phyloP scores from a whole-genome alignment of 441 rosid genomes.

The Populus tomentosa region DNA sequence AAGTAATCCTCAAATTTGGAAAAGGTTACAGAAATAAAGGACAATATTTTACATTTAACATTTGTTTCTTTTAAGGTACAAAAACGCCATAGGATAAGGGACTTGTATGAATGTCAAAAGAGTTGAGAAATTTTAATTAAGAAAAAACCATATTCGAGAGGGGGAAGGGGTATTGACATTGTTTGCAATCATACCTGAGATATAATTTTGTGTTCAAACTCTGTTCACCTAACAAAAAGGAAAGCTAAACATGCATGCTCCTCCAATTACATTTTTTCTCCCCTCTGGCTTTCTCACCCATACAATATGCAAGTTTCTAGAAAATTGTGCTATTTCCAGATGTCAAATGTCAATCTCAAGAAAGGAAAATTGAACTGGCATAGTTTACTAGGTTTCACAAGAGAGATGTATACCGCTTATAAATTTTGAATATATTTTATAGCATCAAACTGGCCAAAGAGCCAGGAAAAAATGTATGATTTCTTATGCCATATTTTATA shows the following conservation, averaged over 20 bases:
- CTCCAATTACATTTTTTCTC: background rate
- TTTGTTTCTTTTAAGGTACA: too few species aligned
- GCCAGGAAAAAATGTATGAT: background rate
- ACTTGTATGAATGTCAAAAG: background rate
- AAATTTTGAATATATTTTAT: background rate
- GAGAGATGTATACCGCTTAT: background rate
- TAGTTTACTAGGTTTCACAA: background rate
- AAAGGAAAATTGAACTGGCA: background rate
- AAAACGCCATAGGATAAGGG: background rate
- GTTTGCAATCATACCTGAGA: background rate
- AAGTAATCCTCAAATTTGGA: background rate
- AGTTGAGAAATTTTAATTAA: background rate
- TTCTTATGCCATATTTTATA: background rate
- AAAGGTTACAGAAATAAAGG: conserved; percentile 6
- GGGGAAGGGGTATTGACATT: background rate
- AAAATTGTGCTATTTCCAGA: background rate
- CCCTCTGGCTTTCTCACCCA: too few species aligned
- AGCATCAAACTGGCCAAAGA: background rate
- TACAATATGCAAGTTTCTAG: background rate
- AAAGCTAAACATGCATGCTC: background rate
- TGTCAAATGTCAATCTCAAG: too few species aligned
- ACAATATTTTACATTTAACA: background rate
- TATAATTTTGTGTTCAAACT: background rate
- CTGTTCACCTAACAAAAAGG: background rate
- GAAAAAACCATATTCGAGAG: background rate